Evolutionary conservation across 2,329 filamentous ascomycete species (phyloP), one percentile per base, ranked within the genome.

Genomic region (Zasmidium citrigriseum): DNA sequence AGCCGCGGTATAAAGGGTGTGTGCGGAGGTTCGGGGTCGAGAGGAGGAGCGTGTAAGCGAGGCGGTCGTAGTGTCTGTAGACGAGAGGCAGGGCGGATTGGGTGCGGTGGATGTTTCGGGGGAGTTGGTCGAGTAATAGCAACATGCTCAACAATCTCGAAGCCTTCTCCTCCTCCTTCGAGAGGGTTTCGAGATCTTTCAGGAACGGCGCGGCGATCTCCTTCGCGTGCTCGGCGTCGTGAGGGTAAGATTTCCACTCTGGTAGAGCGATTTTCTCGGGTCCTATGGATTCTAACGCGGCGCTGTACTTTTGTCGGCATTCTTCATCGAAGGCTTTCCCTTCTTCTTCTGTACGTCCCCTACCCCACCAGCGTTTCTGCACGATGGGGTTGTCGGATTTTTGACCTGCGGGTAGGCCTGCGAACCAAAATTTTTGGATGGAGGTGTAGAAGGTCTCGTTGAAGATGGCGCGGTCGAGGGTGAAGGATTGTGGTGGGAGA

Each of bases 61-160:
- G 72, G 5, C 78, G 78, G 63, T 88, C 86, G 62, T 85, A 87
- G 63, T 82, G 77, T 1, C 58, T 72, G 66, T 86, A 88, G 2
- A 83, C 76, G 2, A 81, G 61, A 0, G 76, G 70, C 22, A 83
- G 71, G 0, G 75, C 73, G 0, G 67, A 63, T 7, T 66, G 65
- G 0, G 76, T 79, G 14, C 86, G 83, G 72, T 82, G 86, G 62
- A 83, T 78, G 67, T 89, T 88, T 1, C 86, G 81, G 0, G 86
- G 78, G 45, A 88, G 77, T 67, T 89, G 86, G 61, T 89, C 86
- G 2, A 89, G 77, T 1, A 89, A 76, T 1, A 89, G 64, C 4
- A 85, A 65, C 0, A 88, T 68, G 46, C 78, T 77, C 1, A 89
- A 72, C 12, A 77, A 68, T 3, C 72, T 74, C 50, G 73, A 72